Base-by-base conservation (phyloP, 2,329 filamentous ascomycete genomes). In the Lachnellula hyalina region DNA sequence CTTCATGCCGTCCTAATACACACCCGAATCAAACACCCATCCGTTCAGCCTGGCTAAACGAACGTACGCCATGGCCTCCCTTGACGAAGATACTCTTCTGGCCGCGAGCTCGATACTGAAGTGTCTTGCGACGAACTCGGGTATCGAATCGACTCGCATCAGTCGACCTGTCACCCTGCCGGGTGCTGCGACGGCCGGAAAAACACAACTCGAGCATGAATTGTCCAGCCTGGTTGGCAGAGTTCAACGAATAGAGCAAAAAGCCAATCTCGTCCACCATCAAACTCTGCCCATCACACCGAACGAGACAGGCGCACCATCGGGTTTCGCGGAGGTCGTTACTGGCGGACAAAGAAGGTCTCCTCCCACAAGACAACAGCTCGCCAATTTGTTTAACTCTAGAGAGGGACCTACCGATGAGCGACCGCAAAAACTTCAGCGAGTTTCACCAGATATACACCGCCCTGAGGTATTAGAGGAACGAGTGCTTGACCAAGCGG, bases 401-500 rank as follows among this genome's bases (percentile, higher is more conserved):
- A 60, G 65, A 54, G 67, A 68, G 41, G 50, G 49, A 19, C 53
- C 62, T 5, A 59, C 62, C 8, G 64, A 63, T 25, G 63, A 66
- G 52, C 52, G 66, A 40, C 62, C 63, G 2, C 65, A 62, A 32
- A 68, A 67, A 51, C 60, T 67, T 17, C 64, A 64, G 21, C 69
- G 68, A 66, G 81, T 89, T 66, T 89, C 85, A 64, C 87, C 91
- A 68, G 87, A 93, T 74, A 89, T 93, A 70, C 86, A 50, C 9
- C 54, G 96, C 65, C 87, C 96, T 65, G 85, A 87, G 72, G 88
- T 89, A 61, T 79, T 96, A 63, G 87, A 88, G 66, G 91, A 96
- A 66, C 90, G 96, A 73, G 87, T 97, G 60, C 89, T 95, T 69
- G 90, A 92, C 70, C 91, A 97, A 75, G 92, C 92, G 54, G 91